Evolutionary conservation across 306 rosid genomes (phyloP), one percentile per base, ranked within the genome.

Genomic region (Urtica urens): DNA sequence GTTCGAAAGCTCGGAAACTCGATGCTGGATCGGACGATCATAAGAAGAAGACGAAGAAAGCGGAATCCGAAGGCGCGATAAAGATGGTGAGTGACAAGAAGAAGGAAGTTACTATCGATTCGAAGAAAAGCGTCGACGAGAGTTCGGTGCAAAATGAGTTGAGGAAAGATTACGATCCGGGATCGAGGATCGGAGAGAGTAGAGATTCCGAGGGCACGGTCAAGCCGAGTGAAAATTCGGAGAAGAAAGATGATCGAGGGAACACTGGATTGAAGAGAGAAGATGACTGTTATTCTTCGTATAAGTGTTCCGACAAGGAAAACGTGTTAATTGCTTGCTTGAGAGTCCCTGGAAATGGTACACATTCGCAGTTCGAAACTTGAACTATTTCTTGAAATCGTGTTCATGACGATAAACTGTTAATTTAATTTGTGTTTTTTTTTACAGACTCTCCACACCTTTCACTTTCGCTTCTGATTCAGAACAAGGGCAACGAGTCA

Each of bases 301-400:
- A 62, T 50, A 67, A 25, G 63, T 75, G 81, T 57, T 66, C 56
- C 2, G 57, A 50, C 13, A 38, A 63, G 53, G 59, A 45, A 39
- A 59, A 51, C 25, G 46, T 53, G 19, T 51, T 75, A 60, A 62
- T 67, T 51, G 78, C 74, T 2, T 71, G 81, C 63, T 71, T 75
- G 66, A 60, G 74, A 67, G 74, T 75, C 47, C 81, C 74, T 0
- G 72, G 81, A 68, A 49, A 75, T 51, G 74, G 78, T 75, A 58
- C 35, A 71, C 15, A 11, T 30, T n/a, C n/a, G n/a, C n/a, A n/a
- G n/a, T n/a, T n/a, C n/a, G n/a, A n/a, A n/a, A n/a, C n/a, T n/a
- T n/a, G n/a, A n/a, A n/a, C n/a, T n/a, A n/a, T n/a, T n/a, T n/a
- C n/a, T n/a, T n/a, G n/a, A n/a, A n/a, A n/a, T n/a, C n/a, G n/a